phyloP scores from a whole-genome alignment of 768 basidiomycete genomes.

The Boletus eberwhitei region DNA sequence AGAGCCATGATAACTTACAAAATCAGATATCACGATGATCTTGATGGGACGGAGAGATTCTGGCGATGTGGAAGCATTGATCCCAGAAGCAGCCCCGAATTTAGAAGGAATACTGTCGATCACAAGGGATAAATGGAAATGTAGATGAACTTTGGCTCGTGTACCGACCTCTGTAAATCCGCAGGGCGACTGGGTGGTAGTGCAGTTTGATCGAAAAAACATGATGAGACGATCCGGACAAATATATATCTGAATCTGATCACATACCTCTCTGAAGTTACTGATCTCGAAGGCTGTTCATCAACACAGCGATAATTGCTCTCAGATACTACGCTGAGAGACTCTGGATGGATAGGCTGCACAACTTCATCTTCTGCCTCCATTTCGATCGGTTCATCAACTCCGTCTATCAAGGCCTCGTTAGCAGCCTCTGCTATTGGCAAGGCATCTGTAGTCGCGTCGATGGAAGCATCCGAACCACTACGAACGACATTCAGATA shows the following conservation, averaged over 20 bases:
- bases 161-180: conserved; percentile 18
- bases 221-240: not conserved
- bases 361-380: not conserved
- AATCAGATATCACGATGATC: conserved; percentile 33
- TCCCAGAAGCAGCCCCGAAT: not conserved
- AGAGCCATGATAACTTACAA: conserved; percentile 13
- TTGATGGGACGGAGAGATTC: conserved; percentile 25
- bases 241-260: not conserved
- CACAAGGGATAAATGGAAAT: not conserved
- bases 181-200: conserved; percentile 5
- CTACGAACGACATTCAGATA: not conserved
- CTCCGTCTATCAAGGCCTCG: not conserved
- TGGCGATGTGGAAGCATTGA: not conserved
- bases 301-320: conserved; percentile 21
- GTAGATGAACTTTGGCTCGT: not conserved
- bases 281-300: not conserved
- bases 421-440: not conserved
- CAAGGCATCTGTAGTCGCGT: not conserved
- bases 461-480: not conserved
- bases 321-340: conserved; percentile 25
- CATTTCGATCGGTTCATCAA: not conserved
- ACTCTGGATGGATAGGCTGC: not conserved
- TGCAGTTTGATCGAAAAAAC: not conserved
- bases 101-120: conserved; percentile 19
- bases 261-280: conserved; percentile 8